Evolutionary conservation across 495 filamentous ascomycete genomes (phyloP).

Genomic region (Penicillium daleae): DNA sequence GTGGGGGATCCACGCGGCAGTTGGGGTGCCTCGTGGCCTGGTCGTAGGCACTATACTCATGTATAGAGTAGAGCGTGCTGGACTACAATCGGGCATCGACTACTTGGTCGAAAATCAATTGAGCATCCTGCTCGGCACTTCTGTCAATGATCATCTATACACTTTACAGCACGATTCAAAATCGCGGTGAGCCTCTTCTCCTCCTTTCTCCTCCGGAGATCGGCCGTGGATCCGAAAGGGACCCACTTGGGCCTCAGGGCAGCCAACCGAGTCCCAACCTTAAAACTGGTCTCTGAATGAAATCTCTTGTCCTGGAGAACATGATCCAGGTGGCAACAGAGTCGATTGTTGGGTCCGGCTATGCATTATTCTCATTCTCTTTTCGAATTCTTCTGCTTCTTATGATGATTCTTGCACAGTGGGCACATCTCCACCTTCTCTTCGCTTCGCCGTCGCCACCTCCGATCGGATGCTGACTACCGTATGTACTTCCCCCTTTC

Average conservation of each 20-base stretch:
- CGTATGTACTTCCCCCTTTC: slow-evolving; percentile 1
- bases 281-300: background rate
- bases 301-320: background rate
- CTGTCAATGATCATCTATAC: too few species aligned
- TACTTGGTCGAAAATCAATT: too few species aligned
- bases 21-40: background rate
- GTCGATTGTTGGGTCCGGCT: background rate
- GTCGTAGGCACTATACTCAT: too few species aligned
- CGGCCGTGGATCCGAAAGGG: slow-evolving; percentile 29
- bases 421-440: background rate
- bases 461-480: background rate
- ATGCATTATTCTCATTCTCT: background rate
- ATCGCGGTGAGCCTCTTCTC: too few species aligned
- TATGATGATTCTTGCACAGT: background rate
- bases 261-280: slow-evolving; percentile 17
- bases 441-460: background rate
- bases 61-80: too few species aligned
- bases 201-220: slow-evolving; percentile 21
- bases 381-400: background rate
- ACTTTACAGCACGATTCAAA: too few species aligned
- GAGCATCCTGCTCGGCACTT: too few species aligned
- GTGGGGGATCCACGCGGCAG: background rate
- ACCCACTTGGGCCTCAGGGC: slow-evolving; percentile 21
- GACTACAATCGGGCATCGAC: too few species aligned
- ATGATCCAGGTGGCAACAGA: background rate